phyloP scores from a whole-genome alignment of 345 rosid species.

The Brassica napus region Da-Ae NC_063437.1:18247001-18247500 shows the following conservation, averaged over 20 bases:
- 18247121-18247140: not conserved
- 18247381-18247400: conserved; percentile 93
- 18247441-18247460: conserved; percentile 90
- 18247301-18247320: not conserved
- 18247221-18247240: not conserved
- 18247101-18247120: not conserved
- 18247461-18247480: conserved; percentile 97
- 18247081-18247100: not conserved
- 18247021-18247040: not conserved
- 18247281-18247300: conserved; percentile 13
- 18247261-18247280: not conserved
- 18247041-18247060: not conserved
- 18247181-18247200: conserved; percentile 2
- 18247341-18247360: conserved; percentile 63
- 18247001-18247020: not conserved
- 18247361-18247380: conserved; percentile 91
- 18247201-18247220: not conserved
- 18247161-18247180: conserved; percentile 9
- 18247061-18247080: not conserved
- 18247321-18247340: conserved; percentile 1
- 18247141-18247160: not conserved
- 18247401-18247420: conserved; percentile 83
- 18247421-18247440: conserved; percentile 68
- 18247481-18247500: conserved; percentile 99
- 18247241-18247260: not conserved